Base-by-base conservation (phyloP, 495 filamentous ascomycete genomes). In the Penicillium manginii region DNA sequence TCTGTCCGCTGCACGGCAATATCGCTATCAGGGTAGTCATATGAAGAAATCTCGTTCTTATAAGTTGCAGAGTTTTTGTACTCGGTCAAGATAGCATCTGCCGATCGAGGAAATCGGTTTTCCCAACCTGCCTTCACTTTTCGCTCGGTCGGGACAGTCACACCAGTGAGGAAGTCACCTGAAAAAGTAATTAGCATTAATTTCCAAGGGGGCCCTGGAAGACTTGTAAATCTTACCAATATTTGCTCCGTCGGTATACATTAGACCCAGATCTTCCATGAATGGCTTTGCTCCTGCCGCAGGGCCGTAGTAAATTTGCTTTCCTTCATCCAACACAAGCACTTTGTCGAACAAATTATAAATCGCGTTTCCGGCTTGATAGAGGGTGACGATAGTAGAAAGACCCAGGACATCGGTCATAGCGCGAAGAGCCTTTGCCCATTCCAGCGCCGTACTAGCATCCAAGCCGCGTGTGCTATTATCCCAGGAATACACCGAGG, bases 141-240 rank as follows among this genome's bases (percentile, higher is more conserved):
- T n/a, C 90, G 74, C 60, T 91, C 88, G 2, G 76, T 77, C 0
- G 87, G 84, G 64, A 89, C 88, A 6, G 89, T 91, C 23, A 91
- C 73, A 29, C 86, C 83, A 3, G 88, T 91, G 14, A 93, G 69
- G 71, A 89, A 80, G 59, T 90, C 87, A 4, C 85, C 85, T 7
- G 35, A 17, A 19, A 18, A 43, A 43, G 1, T 19, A 19, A 4
- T 17, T 9, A 43, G 17, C 40, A 43, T 17, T 2, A 21, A 17
- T 43, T 2, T 17, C n/a, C n/a, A n/a, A n/a, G n/a, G n/a, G 7
- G 39, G 2, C 2, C 40, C n/a, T 37, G 5, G 19, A 17, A 43
- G 3, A 43, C 7, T 7, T 7, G 12, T 7, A 9, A 14, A 1
- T 18, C 17, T 21, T 19, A 43, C 40, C 40, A 43, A 61, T 35